Evolutionary conservation across 1,284 basidiomycete genomes (phyloP).

Genomic region (Grifola frondosa): DNA sequence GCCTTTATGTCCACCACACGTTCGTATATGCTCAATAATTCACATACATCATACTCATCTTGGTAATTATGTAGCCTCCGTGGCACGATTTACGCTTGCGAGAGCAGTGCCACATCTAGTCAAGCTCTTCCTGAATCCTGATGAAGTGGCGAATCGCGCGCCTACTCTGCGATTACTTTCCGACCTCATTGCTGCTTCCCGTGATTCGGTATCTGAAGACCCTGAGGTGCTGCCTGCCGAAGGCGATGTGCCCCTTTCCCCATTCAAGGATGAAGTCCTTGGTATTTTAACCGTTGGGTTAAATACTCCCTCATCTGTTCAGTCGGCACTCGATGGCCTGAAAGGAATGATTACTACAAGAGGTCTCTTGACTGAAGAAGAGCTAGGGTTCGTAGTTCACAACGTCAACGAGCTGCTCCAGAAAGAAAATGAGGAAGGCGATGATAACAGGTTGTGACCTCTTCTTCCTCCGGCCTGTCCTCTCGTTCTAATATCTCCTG

Average conservation of each 20-base stretch:
- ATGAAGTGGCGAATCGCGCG: slow-evolving; percentile 73
- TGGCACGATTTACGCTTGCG: slow-evolving; percentile 66
- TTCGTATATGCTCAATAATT: slow-evolving; percentile 39
- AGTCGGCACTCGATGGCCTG: slow-evolving; percentile 63
- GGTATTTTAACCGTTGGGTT: slow-evolving; percentile 65
- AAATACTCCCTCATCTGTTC: slow-evolving; percentile 51
- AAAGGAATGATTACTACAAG: slow-evolving; percentile 64
- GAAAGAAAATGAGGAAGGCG: slow-evolving; percentile 52
- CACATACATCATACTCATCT: slow-evolving; percentile 4
- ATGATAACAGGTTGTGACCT: slow-evolving; percentile 50
- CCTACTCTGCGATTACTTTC: slow-evolving; percentile 64
- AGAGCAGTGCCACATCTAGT: slow-evolving; percentile 74
- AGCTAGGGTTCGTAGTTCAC: slow-evolving; percentile 79
- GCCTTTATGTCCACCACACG: slow-evolving; percentile 75
- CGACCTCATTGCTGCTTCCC: slow-evolving; percentile 56
- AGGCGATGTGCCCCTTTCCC: slow-evolving; percentile 47
- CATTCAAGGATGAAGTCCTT: slow-evolving; percentile 77
- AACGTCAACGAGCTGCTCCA: slow-evolving; percentile 73
- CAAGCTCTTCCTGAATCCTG: slow-evolving; percentile 73
- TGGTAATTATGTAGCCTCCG: slow-evolving; percentile 50
- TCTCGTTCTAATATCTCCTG: slow-evolving; percentile 11
- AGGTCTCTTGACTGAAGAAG: slow-evolving; percentile 64
- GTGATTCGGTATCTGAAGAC: slow-evolving; percentile 38
- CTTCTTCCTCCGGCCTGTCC: background rate
- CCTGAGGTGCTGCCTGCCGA: slow-evolving; percentile 22